Evolutionary conservation across 2,329 filamentous ascomycete genomes (phyloP), one percentile per base, ranked within the genome.

Genomic region (Phialophora chinensis): DNA sequence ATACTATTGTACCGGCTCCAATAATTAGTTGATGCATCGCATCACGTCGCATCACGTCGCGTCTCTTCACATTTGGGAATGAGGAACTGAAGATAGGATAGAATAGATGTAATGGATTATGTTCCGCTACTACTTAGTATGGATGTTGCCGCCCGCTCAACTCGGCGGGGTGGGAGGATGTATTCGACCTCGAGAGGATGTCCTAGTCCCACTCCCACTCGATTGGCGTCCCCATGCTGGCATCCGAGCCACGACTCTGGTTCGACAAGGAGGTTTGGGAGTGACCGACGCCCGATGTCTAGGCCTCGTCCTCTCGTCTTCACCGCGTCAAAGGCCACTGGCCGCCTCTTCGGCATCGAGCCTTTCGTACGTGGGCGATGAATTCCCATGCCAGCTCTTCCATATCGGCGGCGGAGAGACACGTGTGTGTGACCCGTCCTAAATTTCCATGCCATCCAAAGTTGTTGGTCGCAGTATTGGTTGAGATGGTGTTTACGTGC

Each of bases 231-330:
- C 53, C 53, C 25, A 31, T 4, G 53, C 53, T 55, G 53, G 53
- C 53, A 35, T 55, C 53, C 53, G 53, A 55, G 29, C 53, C 53
- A 55, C 53, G 53, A 55, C 53, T 55, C 23, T 52, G 49, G 49
- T 29, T n/a, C 7, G 10, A 11, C 23, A 10, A 35, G 25, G 27
- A 25, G 27, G 27, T 4, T 12, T 53, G 49, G 27, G 14, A 29
- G 11, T 25, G 27, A 53, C 14, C 23, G 14, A 11, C 49, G 20
- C 23, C 3, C 20, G 10, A 27, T 25, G n/a, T 27, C 14, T 7
- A 53, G 4, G 14, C 11, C 27, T 53, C 27, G 11, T 27, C 23
- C 27, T n/a, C 23, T 25, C 23, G 23, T 25, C 23, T 2, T 25
- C 23, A 25, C 23, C 23, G 1, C 23, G 23, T 25, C 23, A 25